phyloP scores from a whole-genome alignment of 805 yeast species.

The Tetrapisispora fleetii region DNA sequence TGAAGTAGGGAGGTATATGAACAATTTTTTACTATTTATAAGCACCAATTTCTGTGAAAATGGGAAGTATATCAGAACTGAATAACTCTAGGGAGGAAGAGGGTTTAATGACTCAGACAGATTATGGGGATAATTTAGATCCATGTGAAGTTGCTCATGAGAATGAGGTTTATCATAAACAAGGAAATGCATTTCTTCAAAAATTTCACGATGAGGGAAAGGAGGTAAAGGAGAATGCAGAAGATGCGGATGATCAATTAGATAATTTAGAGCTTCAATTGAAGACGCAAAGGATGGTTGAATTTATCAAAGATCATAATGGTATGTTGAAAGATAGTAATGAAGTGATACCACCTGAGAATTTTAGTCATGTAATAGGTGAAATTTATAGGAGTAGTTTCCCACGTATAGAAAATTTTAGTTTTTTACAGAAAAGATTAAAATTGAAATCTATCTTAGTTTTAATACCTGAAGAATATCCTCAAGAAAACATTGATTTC shows the following conservation, averaged over 20 bases:
- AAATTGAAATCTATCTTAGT: slow-evolving; percentile 68
- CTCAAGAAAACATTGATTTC: slow-evolving; percentile 62
- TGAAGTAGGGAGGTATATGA: no score
- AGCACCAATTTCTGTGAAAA: not conserved
- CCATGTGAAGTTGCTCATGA: not conserved
- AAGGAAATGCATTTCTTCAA: not conserved
- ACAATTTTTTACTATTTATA: no score
- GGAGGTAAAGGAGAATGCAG: not conserved
- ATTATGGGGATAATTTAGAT: not conserved
- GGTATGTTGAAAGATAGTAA: not conserved
- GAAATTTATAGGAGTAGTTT: slow-evolving; percentile 80
- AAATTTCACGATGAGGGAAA: not conserved
- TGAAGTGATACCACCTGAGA: slow-evolving; percentile 62
- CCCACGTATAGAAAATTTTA: slow-evolving; percentile 77
- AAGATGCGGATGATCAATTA: slow-evolving; percentile 4
- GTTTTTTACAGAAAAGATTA: slow-evolving; percentile 47
- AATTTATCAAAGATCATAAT: not conserved
- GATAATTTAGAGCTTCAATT: slow-evolving; percentile 2
- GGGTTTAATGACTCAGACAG: slow-evolving; percentile 1
- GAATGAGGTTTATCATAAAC: not conserved
- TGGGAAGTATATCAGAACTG: not conserved
- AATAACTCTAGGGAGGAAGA: not conserved
- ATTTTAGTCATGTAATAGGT: slow-evolving; percentile 75
- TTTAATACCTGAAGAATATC: slow-evolving; percentile 86
- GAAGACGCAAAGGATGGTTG: not conserved